Percentiles rank a stretch among this genome's conserved stretches.
phyloP scores from a whole-genome alignment of 1,139 yeast species.

The Pneumocystis carinii region DNA sequence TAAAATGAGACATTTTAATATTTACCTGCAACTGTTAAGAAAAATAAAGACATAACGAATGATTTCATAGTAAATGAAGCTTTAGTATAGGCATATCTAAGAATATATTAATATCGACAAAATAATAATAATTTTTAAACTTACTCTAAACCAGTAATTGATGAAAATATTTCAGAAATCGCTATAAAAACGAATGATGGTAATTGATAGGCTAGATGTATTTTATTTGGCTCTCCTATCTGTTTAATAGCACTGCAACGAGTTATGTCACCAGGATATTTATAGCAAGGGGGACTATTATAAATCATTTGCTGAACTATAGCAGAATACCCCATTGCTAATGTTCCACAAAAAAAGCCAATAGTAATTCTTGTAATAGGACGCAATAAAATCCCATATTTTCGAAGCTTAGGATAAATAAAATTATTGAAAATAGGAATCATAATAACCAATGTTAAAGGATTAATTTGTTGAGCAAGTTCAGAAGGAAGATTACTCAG shows the following conservation, averaged over 20 bases:
- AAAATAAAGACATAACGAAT: slow-evolving; percentile 47
- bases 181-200: slow-evolving; percentile 36
- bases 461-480: slow-evolving; percentile 47
- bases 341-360: slow-evolving; percentile 60
- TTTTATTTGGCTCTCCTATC: not conserved
- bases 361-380: slow-evolving; percentile 58
- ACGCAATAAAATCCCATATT: slow-evolving; percentile 27
- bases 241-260: not conserved
- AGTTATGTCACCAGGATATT: slow-evolving; percentile 30
- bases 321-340: slow-evolving; percentile 68
- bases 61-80: slow-evolving; percentile 55
- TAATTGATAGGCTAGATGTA: not conserved
- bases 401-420: slow-evolving; percentile 43
- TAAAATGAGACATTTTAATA: not conserved
- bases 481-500: slow-evolving; percentile 53
- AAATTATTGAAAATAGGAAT: slow-evolving; percentile 44
- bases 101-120: not conserved
- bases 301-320: slow-evolving; percentile 60
- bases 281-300: slow-evolving; percentile 62
- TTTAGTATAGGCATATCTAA: slow-evolving; percentile 33
- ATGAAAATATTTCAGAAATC: slow-evolving; percentile 48
- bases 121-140: not conserved
- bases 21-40: slow-evolving; percentile 39
- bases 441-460: slow-evolving; percentile 45
- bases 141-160: slow-evolving; percentile 40